Conservation (phyloP, 139 green algal genomes). For the Cymbomonas tetramitiformis region DNA sequence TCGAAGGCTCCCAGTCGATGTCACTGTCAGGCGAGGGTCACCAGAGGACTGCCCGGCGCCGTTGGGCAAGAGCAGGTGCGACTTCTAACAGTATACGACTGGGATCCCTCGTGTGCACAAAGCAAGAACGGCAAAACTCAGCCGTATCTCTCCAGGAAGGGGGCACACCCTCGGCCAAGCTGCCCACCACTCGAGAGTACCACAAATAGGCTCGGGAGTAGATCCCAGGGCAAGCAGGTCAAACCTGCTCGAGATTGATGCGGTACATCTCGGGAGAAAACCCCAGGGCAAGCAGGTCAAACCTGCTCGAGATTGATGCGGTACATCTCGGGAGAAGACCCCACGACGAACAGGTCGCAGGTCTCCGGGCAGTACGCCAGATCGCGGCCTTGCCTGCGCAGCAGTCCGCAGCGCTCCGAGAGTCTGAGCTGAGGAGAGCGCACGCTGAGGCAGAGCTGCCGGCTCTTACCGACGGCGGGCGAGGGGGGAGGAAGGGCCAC, state of each 20-base stretch:
- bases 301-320: slow-evolving; percentile 68
- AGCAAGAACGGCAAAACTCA: no score
- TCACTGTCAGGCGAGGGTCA: no score
- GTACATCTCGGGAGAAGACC: slow-evolving; percentile 57
- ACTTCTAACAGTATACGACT: no score
- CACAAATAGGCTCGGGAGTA: slow-evolving; percentile 51
- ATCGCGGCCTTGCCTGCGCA: slow-evolving; percentile 45
- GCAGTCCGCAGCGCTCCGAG: background rate
- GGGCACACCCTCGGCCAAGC: no score
- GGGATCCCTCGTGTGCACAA: no score
- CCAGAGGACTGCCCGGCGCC: no score
- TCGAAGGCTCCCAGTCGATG: no score
- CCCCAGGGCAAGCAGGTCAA: background rate
- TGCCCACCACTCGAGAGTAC: slow-evolving; percentile 72
- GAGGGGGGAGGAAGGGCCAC: no score
- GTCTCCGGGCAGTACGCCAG: slow-evolving; percentile 59
- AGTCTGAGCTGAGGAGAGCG: background rate
- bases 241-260: slow-evolving; percentile 62
- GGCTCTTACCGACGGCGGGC: no score
- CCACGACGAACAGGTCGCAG: slow-evolving; percentile 67
- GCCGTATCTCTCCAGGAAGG: no score
- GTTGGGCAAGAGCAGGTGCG: no score
- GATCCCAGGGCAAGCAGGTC: slow-evolving; percentile 13
- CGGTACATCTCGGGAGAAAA: slow-evolving; percentile 58
- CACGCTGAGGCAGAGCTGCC: background rate